Base-by-base conservation (phyloP, 1,284 basidiomycete species). In the Prillingera fragicola region DNA sequence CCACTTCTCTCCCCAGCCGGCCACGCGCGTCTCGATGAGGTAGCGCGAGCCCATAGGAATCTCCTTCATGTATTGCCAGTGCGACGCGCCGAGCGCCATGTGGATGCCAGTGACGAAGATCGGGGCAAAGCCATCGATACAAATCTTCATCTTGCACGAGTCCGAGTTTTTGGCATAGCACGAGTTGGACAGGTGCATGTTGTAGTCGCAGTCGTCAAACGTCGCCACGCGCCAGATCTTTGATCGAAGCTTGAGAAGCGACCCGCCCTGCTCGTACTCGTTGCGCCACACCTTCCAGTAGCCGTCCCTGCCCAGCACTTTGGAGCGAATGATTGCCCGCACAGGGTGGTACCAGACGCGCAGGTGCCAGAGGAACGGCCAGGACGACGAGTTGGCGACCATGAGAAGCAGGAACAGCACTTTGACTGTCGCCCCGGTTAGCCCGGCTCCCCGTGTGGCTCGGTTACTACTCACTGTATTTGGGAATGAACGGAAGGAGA, bases 1-100 rank as follows among this genome's bases (percentile, higher is more conserved):
- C 87, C 87, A 90, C 78, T 91, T 91, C 38, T 82, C 74, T 48
- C 88, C 87, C 85, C 86, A 91, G 3, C 80, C 76, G 5, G 73
- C 82, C 14, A 85, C 69, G 24, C 69, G 74, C n/a, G 80, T 67
- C 41, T 84, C 77, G 26, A 90, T 77, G 65, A 87, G 80, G 58
- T 87, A 91, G 7, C 68, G 66, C 2, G 77, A 62, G 13, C 85
- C 73, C 36, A 87, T 80, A 0, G 86, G 81, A 33, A 91, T 87
- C 71, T 91, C 87, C 33, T 80, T 79, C 37, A 87, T 69, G 68
- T 84, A 89, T 50, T 78, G 74, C 63, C 78, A 87, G 63, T 87
- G 81, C 0, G 83, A 82, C 1, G 78, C 84, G 45, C 80, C 85
- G 1, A 90, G 74, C 0, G 82, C 78, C 57, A 84, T 77, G 75